These are phyloP conservation scores for Ophidiomyces ophidiicola DNA, from an alignment of 2,329 filamentous ascomycete genomes.

Conservation along the genomic window DNA sequence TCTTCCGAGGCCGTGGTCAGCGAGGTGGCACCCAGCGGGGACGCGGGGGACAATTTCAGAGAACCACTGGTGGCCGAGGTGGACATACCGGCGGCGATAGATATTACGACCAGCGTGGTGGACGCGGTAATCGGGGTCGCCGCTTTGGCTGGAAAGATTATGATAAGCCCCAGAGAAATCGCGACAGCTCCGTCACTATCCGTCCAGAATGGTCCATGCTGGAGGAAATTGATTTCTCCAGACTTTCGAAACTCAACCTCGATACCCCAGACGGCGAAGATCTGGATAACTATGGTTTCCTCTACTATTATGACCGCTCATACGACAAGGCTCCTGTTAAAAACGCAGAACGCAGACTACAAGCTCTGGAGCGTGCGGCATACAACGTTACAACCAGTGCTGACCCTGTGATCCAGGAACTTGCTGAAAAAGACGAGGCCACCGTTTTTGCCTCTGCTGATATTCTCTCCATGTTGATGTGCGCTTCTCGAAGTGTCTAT, in stretches of 20 bases:
- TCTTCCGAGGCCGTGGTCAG: constrained; percentile 67
- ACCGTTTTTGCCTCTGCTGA: constrained; percentile 95
- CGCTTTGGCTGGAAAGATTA: constrained; percentile 98
- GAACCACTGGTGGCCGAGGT: constrained; percentile 53
- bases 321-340: constrained; percentile 92
- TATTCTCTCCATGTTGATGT: constrained; percentile 99
- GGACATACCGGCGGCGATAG: constrained; percentile 51
- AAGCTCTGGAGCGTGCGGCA: constrained; percentile 79
- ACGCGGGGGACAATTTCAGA: constrained; percentile 55
- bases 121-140: constrained; percentile 59
- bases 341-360: constrained; percentile 74
- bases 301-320: constrained; percentile 93
- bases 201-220: constrained; percentile 90
- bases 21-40: constrained; percentile 67
- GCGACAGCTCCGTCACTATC: constrained; percentile 91
- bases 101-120: constrained; percentile 59
- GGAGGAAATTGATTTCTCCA: constrained; percentile 97
- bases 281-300: constrained; percentile 87
- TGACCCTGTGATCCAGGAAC: constrained; percentile 92
- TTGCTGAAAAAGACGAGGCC: constrained; percentile 89
- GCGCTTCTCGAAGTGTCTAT: constrained; percentile 88
- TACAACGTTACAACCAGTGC: constrained; percentile 97
- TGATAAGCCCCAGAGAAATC: constrained; percentile 93
- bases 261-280: constrained; percentile 93
- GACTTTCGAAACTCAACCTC: constrained; percentile 87